A percentile compares a stretch with the other conserved stretches of the same genome.
Conservation (phyloP, 441 rosid species). For the Theobroma grandiflorum region DNA sequence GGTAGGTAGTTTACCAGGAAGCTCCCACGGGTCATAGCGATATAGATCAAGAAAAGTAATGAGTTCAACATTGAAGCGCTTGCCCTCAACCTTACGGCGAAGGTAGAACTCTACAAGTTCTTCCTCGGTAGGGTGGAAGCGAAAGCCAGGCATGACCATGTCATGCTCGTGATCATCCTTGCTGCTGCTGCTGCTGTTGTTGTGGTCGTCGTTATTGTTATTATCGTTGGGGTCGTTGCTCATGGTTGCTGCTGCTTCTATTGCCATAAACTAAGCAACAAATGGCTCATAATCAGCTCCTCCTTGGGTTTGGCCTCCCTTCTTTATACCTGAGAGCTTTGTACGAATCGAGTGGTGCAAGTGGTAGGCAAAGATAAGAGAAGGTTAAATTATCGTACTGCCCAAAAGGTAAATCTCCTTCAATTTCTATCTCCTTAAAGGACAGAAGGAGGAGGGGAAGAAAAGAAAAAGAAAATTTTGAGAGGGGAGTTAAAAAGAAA, state of each 20-base stretch:
- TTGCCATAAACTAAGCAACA: constrained; percentile 57
- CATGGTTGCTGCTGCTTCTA: constrained; percentile 66
- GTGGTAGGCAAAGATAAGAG: constrained; percentile 8
- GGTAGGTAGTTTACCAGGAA: constrained; percentile 71
- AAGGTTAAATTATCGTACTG: constrained; percentile 1
- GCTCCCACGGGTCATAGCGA: constrained; percentile 99
- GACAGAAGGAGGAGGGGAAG: not conserved
- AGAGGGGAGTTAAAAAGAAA: constrained; percentile 35
- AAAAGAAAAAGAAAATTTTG: constrained; percentile 10
- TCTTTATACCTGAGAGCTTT: constrained; percentile 25
- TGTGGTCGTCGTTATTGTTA: constrained; percentile 33
- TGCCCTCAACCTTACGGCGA: constrained; percentile 99
- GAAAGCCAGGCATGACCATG: constrained; percentile 98
- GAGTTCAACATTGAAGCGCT: constrained; percentile 95
- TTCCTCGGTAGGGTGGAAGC: constrained; percentile 99
- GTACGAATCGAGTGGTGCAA: constrained; percentile 51
- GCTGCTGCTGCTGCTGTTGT: constrained; percentile 1
- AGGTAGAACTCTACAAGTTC: constrained; percentile 99
- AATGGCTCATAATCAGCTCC: not conserved
- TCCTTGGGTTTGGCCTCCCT: constrained; percentile 7
- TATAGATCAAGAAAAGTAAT: constrained; percentile 98
- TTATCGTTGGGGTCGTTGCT: constrained; percentile 43
- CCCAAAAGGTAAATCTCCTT: not conserved
- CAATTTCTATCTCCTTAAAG: not conserved
- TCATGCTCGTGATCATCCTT: constrained; percentile 80